Evolutionary conservation across 192 early-diverging fungal species (phyloP).

Genomic region (Coemansia aciculifera): DNA sequence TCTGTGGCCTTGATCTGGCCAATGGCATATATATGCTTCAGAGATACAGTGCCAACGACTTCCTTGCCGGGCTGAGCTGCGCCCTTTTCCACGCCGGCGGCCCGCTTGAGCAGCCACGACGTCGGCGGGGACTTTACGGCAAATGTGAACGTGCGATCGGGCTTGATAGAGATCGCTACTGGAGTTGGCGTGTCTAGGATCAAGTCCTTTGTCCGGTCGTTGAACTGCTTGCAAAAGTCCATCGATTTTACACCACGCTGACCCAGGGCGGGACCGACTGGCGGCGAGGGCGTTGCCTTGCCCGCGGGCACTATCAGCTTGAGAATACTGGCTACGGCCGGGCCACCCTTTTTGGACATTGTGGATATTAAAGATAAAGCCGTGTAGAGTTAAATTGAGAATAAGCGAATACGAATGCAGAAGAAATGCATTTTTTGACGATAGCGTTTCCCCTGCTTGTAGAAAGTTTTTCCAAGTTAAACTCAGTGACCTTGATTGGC

Average conservation of each 20-base stretch:
- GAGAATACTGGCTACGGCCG: constrained; percentile 56
- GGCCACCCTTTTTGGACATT: constrained; percentile 54
- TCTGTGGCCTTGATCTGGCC: constrained; percentile 87
- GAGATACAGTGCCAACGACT: constrained; percentile 72
- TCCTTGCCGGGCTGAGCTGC: constrained; percentile 75
- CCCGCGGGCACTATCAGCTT: constrained; percentile 83
- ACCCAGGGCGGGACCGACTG: constrained; percentile 93
- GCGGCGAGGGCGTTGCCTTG: constrained; percentile 92
- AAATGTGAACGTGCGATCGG: constrained; percentile 92
- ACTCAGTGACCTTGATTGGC: background rate
- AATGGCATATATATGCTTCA: constrained; percentile 96
- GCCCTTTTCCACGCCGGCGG: constrained; percentile 87
- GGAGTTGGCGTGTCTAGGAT: constrained; percentile 80
- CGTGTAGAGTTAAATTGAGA: background rate
- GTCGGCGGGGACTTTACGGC: constrained; percentile 84
- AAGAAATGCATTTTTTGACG: background rate
- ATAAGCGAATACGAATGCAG: background rate
- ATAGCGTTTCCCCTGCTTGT: background rate
- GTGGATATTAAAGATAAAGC: background rate
- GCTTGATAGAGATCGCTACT: constrained; percentile 79
- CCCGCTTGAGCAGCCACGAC: constrained; percentile 81
- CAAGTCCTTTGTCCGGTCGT: constrained; percentile 89
- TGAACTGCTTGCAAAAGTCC: constrained; percentile 99
- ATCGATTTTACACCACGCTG: constrained; percentile 96
- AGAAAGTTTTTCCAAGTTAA: background rate